Evolutionary conservation across 1,284 basidiomycete genomes (phyloP), one percentile per base, ranked within the genome.

Genomic region (Cystobasidiaceae sp.): DNA sequence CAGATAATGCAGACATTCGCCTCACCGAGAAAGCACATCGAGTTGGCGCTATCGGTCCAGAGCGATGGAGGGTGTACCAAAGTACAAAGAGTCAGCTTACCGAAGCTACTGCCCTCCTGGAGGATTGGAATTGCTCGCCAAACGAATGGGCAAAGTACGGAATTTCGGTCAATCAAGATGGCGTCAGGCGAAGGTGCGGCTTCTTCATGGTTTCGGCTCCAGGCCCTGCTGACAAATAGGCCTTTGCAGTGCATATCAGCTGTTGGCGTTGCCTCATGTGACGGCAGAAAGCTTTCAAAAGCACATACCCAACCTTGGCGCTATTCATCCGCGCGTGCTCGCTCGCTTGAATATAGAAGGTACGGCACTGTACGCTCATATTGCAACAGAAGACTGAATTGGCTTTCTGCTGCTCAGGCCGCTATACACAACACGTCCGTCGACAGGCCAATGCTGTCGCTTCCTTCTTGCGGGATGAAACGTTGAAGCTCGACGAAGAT

Each of bases 1-100:
- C 88, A 55, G 91, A 94, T 77, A 93, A 94, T 69, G 91, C 91
- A 1, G 90, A 93, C 77, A 59, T 84, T 59, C 82, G 90, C 34
- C 78, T 94, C 58, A 93, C 91, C 0, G 81, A 83, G 70, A 85
- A 85, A 74, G 89, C 87, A 3, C 79, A 82, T 44, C 68, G 74
- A 1, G 81, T 78, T 3, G 85, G 87, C 4, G 82, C 82, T 4
- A 81, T 93, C n/a, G 82, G 84, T 9, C 81, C 84, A 48, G 73
- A 74, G 25, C 82, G 90, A 6, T 90, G 87, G 87, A 66, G 70
- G 1, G 74, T 75, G 2, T 86, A 86, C 70, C 72, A 79, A 45
- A 68, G 71, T 0, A 83, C 82, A 3, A 79, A 81, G 34, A 73
- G 74, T 3, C 80, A 83, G 21, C 79, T 92, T 67, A 77, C 79